Evolutionary conservation across 2,329 filamentous ascomycete genomes (phyloP).

Genomic region (Cercospora sp.): DNA sequence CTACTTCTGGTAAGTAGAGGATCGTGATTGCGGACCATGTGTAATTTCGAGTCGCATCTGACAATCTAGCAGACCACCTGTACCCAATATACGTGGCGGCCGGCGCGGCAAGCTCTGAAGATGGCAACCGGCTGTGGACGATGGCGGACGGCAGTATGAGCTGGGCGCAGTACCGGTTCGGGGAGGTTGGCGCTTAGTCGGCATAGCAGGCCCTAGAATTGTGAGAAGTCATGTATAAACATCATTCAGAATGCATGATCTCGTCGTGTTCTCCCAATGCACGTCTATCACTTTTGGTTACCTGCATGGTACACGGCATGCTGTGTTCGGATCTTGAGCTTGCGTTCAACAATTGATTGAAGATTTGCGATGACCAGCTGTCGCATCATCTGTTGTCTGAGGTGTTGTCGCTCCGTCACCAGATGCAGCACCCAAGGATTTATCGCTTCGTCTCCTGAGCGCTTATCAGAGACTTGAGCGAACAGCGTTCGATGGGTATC

Average conservation of each 20-base stretch:
- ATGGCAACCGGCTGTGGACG: conserved; percentile 38
- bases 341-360: neutral
- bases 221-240: neutral
- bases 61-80: conserved; percentile 35
- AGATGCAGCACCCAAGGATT: neutral
- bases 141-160: conserved; percentile 39
- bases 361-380: neutral
- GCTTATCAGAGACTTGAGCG: neutral
- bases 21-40: neutral
- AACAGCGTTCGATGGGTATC: conserved; percentile 15
- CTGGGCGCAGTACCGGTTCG: conserved; percentile 42
- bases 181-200: conserved; percentile 20
- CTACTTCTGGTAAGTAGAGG: conserved; percentile 49
- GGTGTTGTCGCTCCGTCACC: neutral
- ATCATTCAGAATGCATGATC: neutral
- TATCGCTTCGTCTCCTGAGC: neutral
- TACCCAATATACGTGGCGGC: conserved; percentile 57
- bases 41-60: neutral
- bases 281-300: neutral
- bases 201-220: neutral
- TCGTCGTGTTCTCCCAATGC: neutral
- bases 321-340: neutral
- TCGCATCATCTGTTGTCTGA: neutral
- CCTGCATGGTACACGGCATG: neutral
- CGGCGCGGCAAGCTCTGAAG: conserved; percentile 38